Conservation (phyloP, 495 filamentous ascomycete genomes). For the Parathielavia appendiculata region DNA sequence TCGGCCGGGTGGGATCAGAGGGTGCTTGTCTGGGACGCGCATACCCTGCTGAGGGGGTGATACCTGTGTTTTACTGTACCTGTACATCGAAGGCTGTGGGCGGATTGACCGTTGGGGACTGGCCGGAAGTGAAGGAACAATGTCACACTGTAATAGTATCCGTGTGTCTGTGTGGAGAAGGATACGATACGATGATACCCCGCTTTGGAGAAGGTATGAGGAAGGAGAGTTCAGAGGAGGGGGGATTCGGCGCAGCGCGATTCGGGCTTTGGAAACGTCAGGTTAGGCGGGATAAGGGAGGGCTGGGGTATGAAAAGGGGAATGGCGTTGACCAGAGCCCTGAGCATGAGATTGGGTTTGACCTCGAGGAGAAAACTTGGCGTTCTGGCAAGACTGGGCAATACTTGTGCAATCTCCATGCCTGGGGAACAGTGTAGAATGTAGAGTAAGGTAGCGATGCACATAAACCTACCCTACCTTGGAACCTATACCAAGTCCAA, state of each 20-base stretch:
- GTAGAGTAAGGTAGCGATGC: too few relatives aligned
- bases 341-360: not conserved
- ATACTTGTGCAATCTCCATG: not conserved
- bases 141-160: not conserved
- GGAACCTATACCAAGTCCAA: too few relatives aligned
- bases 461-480: too few relatives aligned
- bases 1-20: slow-evolving; percentile 91
- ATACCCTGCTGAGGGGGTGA: slow-evolving; percentile 29
- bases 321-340: not conserved
- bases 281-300: not conserved
- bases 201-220: not conserved
- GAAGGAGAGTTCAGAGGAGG: not conserved
- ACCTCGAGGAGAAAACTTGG: not conserved
- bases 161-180: not conserved
- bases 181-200: slow-evolving; percentile 18
- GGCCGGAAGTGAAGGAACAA: not conserved
- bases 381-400: not conserved
- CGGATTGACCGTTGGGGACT: not conserved
- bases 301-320: not conserved
- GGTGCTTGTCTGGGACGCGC: slow-evolving; percentile 86
- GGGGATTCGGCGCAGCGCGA: not conserved
- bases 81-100: not conserved
- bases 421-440: not conserved
- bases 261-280: slow-evolving; percentile 15
- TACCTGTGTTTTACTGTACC: not conserved